phyloP scores from a whole-genome alignment of 805 yeast species.

The Huiozyma sinensis region DNA sequence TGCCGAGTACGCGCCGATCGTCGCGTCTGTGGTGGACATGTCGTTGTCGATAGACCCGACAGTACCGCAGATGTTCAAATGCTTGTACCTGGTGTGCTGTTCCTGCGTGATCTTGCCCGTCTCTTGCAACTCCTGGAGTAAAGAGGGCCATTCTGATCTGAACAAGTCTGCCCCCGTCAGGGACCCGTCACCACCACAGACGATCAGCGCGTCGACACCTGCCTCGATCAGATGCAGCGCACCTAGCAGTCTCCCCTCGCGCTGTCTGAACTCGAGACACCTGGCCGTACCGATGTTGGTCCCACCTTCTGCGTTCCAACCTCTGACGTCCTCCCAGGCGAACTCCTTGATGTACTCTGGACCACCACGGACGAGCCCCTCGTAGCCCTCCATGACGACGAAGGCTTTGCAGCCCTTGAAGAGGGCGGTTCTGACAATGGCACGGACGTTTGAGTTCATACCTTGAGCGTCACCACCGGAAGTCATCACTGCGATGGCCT shows the following conservation, averaged over 20 bases:
- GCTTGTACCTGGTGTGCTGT: constrained; percentile 38
- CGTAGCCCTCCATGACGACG: constrained; percentile 66
- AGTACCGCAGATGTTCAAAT: constrained; percentile 59
- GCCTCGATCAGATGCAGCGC: constrained; percentile 55
- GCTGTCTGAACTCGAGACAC: constrained; percentile 54
- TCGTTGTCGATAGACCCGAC: constrained; percentile 82
- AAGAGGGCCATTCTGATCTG: constrained; percentile 67
- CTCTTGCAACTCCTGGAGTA: constrained; percentile 46
- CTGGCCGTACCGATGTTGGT: constrained; percentile 74
- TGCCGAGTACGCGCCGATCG: constrained; percentile 75
- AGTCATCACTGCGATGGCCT: constrained; percentile 66
- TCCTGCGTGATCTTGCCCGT: constrained; percentile 36
- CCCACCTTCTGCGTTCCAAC: constrained; percentile 63
- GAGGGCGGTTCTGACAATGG: constrained; percentile 61
- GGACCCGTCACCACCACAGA: constrained; percentile 80
- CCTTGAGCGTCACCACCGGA: constrained; percentile 81
- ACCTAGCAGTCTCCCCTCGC: constrained; percentile 53
- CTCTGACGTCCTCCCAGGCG: constrained; percentile 66
- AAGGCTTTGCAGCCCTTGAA: constrained; percentile 53
- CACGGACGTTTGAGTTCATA: constrained; percentile 68
- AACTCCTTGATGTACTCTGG: constrained; percentile 41
- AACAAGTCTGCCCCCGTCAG: constrained; percentile 74
- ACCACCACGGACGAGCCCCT: constrained; percentile 62
- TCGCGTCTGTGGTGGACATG: constrained; percentile 76
- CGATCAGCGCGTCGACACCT: constrained; percentile 70